Evolutionary conservation across 345 rosid genomes (phyloP), one percentile per base, ranked within the genome.

Genomic region (Eucalyptus tenuipes): DNA sequence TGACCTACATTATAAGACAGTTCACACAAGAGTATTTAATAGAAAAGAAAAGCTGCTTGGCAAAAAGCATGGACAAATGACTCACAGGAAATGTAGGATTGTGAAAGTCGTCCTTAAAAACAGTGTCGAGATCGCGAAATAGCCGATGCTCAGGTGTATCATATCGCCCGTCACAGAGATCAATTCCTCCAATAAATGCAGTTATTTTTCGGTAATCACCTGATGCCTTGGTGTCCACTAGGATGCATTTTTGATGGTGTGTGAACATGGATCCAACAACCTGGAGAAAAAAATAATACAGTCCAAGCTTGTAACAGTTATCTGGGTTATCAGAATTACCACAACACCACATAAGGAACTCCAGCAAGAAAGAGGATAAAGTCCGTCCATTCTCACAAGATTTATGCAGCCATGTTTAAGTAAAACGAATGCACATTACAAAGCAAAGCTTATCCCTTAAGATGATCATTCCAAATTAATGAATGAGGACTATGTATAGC

Each of bases 81-180:
- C 99, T 96, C 89, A 97, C 99, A 13, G 98, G 86, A 92, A 94
- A 96, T 50, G 99, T 96, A 86, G 98, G 99, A 94, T 96, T 96
- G 91, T 95, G 98, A 90, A 95, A 96, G 91, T 97, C 99, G 84
- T 92, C 98, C 94, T 95, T 71, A 86, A 96, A 96, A 64, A 93
- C 80, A 88, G 97, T 92, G 89, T 96, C 93, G 45, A 95, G 95
- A 93, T 94, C 96, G 22, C 40, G 89, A 91, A 97, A 93, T 52
- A 97, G 88, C 86, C 99, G 94, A 87, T 97, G 99, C 91, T 94
- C 96, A 84, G 99, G 99, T 37, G 99, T 97, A 89, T 96, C 99
- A 88, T 97, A 97, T 33, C 99, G 97, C 82, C 99, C 99, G 86
- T 97, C 98, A 91, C 99, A 97, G n/a, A 97, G 96, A 92, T 97